phyloP scores from a whole-genome alignment of 2,329 filamentous ascomycete species.

The Ophiostoma ips region DNA sequence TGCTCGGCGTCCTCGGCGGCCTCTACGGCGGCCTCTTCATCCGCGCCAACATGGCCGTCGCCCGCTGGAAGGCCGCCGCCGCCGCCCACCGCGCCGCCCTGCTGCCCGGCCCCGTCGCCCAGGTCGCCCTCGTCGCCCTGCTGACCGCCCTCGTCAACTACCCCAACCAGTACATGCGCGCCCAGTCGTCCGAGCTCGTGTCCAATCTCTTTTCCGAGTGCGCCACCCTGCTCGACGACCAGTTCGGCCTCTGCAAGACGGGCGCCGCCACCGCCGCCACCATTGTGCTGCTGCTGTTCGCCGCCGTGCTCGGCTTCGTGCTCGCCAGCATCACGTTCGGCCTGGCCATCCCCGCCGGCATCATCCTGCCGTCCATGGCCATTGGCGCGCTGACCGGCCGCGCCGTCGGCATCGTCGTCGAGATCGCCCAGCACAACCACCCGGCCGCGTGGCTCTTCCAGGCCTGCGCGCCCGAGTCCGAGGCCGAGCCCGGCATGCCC shows the following conservation, averaged over 20 bases:
- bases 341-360: constrained; percentile 84
- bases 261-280: constrained; percentile 71
- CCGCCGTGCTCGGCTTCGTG: constrained; percentile 70
- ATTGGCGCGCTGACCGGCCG: constrained; percentile 85
- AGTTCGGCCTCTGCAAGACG: constrained; percentile 79
- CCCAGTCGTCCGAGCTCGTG: constrained; percentile 81
- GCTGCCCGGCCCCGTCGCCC: constrained; percentile 59
- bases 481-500: constrained; percentile 56
- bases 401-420: constrained; percentile 75
- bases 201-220: constrained; percentile 89
- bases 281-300: constrained; percentile 69
- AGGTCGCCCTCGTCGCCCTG: constrained; percentile 67
- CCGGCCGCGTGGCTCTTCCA: constrained; percentile 65
- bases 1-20: constrained; percentile 82
- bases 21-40: constrained; percentile 92
- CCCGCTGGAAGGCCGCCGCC: constrained; percentile 63
- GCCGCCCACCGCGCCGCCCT: constrained; percentile 35
- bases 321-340: constrained; percentile 84
- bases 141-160: constrained; percentile 85
- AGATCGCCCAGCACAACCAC: constrained; percentile 60
- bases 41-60: constrained; percentile 79
- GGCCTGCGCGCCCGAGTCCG: constrained; percentile 36
- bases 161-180: constrained; percentile 91
- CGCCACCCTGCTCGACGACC: constrained; percentile 65
- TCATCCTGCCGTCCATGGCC: constrained; percentile 90